phyloP scores from a whole-genome alignment of 345 rosid genomes.

The Angophora floribunda region DNA sequence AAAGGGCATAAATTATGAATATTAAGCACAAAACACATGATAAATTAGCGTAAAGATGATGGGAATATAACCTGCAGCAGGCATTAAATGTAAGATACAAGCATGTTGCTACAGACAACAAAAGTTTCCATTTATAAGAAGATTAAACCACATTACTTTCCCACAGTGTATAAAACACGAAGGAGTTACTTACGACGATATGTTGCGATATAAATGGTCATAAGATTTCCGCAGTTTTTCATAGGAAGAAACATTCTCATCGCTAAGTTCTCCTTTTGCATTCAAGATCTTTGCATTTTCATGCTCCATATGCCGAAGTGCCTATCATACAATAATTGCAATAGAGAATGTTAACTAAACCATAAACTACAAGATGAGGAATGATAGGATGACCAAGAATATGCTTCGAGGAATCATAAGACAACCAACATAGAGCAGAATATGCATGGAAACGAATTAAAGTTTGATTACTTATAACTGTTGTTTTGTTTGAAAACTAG shows the following conservation, averaged over 20 bases:
- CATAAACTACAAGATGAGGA: not conserved
- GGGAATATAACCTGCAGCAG: not conserved
- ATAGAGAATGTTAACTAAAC: not conserved
- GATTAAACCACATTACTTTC: not conserved
- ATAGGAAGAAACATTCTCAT: slow-evolving; percentile 79
- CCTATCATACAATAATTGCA: slow-evolving; percentile 25
- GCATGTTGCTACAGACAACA: not conserved
- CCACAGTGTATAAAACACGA: not conserved
- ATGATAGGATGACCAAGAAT: not conserved
- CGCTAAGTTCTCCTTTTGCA: slow-evolving; percentile 97
- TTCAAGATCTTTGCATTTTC: slow-evolving; percentile 85
- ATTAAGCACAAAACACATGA: not conserved
- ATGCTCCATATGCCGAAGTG: slow-evolving; percentile 94
- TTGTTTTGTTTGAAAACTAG: not conserved
- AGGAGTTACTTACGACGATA: slow-evolving; percentile 71
- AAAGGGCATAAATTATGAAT: not conserved
- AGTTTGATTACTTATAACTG: not conserved
- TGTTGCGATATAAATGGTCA: slow-evolving; percentile 81
- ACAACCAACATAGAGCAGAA: not conserved
- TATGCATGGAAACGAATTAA: not conserved
- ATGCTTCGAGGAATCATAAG: not conserved
- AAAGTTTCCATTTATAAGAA: not conserved
- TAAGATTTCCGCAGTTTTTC: slow-evolving; percentile 96
- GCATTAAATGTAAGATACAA: not conserved
- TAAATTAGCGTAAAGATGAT: not conserved